Evolutionary conservation across 495 filamentous ascomycete genomes (phyloP).

Genomic region (Xylona heveae): DNA sequence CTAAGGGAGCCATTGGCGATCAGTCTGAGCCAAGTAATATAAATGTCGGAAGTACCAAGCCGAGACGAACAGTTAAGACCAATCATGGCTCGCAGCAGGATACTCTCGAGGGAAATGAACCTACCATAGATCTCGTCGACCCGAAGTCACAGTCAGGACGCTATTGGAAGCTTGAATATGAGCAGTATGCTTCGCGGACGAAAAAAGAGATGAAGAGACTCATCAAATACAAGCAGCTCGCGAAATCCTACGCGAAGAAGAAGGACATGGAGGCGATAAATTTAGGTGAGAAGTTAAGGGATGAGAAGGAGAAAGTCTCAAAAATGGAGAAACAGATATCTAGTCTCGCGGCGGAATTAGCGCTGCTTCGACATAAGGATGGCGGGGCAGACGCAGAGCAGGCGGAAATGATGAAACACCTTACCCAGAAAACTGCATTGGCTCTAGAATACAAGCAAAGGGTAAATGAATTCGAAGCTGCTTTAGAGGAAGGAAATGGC

Average conservation of each 20-base stretch:
- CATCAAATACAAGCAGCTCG: constrained; percentile 57
- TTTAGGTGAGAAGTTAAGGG: constrained; percentile 46
- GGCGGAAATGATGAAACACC: constrained; percentile 25
- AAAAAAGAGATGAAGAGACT: constrained; percentile 57
- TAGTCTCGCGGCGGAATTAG: constrained; percentile 8
- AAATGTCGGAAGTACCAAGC: constrained; percentile 6
- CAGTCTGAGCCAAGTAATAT: neutral
- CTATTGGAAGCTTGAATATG: constrained; percentile 87
- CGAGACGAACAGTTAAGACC: constrained; percentile 3
- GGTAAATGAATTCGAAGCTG: constrained; percentile 34
- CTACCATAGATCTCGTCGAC: constrained; percentile 56
- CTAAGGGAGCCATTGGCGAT: too few species aligned
- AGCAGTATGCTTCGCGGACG: constrained; percentile 63
- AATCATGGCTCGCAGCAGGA: constrained; percentile 3
- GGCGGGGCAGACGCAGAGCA: neutral
- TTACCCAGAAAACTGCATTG: constrained; percentile 45
- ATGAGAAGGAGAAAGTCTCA: constrained; percentile 40
- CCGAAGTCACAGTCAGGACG: constrained; percentile 69
- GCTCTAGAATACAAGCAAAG: constrained; percentile 45
- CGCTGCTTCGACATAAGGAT: constrained; percentile 2
- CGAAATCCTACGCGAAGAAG: constrained; percentile 73
- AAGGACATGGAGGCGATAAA: constrained; percentile 67
- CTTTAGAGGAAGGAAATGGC: constrained; percentile 18
- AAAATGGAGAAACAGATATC: constrained; percentile 35
- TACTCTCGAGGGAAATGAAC: constrained; percentile 26